Percentiles rank a stretch among this genome's conserved stretches.
These are phyloP conservation scores for Aspergillus sclerotiicarbonarius DNA, from an alignment of 495 filamentous ascomycete species.

Conservation along the genomic window DNA sequence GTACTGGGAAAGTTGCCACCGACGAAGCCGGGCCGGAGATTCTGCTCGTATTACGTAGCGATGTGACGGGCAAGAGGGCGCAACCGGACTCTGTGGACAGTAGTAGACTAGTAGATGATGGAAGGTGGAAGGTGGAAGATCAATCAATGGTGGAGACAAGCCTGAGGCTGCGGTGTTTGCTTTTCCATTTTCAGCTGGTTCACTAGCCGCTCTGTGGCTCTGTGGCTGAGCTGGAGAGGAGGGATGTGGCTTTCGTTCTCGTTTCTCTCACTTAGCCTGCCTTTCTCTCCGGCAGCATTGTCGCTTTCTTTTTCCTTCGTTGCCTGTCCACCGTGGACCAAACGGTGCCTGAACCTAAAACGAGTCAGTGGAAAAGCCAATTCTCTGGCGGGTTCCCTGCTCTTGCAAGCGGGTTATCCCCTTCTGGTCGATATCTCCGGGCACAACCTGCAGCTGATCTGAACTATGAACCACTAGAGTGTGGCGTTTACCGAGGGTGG, in stretches of 20 bases:
- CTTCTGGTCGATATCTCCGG: not conserved
- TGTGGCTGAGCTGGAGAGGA: slow-evolving; percentile 15
- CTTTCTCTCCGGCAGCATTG: not conserved
- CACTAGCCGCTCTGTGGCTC: slow-evolving; percentile 9
- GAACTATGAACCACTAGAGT: not conserved
- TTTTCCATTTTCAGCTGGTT: slow-evolving; percentile 11
- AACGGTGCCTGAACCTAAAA: slow-evolving; percentile 7
- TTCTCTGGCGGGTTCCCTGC: not conserved
- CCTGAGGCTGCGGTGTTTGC: slow-evolving; percentile 12
- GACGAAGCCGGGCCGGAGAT: not conserved
- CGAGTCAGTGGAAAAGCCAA: not conserved
- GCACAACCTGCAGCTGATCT: not conserved
- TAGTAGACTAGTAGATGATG: too few species aligned
- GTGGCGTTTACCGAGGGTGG: not conserved
- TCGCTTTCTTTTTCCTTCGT: slow-evolving; percentile 1
- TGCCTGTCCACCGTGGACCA: not conserved
- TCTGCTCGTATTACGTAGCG: not conserved
- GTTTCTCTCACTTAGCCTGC: too few species aligned
- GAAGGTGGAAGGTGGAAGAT: too few species aligned
- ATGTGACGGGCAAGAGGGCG: too few species aligned
- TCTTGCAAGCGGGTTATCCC: not conserved
- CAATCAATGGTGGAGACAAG: not conserved
- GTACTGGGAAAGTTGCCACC: slow-evolving; percentile 3
- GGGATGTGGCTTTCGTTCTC: not conserved
- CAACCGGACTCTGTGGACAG: too few species aligned